Percentiles rank a stretch among this genome's conserved stretches.
Conservation (phyloP, 2,329 filamentous ascomycete species). For the Arthrobotrys sinensis region DNA sequence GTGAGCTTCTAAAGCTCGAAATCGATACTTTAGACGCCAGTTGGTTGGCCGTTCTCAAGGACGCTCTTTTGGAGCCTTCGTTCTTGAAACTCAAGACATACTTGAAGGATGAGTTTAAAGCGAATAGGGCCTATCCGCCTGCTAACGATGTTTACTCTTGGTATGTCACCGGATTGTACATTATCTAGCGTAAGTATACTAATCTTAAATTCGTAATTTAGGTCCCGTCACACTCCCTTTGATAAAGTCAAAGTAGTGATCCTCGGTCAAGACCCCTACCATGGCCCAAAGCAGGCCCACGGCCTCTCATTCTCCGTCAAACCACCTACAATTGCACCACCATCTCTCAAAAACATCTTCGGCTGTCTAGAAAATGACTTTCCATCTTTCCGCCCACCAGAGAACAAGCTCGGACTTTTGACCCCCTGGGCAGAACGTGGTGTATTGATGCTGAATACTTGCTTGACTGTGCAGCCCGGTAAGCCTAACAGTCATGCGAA, state of each 20-base stretch:
- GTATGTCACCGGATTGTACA: slow-evolving; percentile 71
- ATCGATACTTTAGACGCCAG: slow-evolving; percentile 92
- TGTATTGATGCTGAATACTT: slow-evolving; percentile 94
- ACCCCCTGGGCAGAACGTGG: slow-evolving; percentile 95
- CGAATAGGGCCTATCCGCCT: slow-evolving; percentile 87
- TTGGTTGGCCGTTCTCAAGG: slow-evolving; percentile 90
- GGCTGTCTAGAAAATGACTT: slow-evolving; percentile 89
- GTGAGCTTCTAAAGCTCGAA: slow-evolving; percentile 84
- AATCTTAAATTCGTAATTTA: slow-evolving; percentile 66
- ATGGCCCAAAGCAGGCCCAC: slow-evolving; percentile 95
- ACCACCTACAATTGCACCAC: slow-evolving; percentile 87
- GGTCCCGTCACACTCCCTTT: slow-evolving; percentile 94
- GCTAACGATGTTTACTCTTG: slow-evolving; percentile 93
- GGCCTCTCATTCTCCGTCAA: slow-evolving; percentile 96
- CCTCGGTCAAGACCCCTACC: slow-evolving; percentile 96
- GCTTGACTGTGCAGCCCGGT: slow-evolving; percentile 90
- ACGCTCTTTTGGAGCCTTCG: slow-evolving; percentile 82
- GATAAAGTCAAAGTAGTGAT: slow-evolving; percentile 91
- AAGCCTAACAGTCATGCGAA: slow-evolving; percentile 88
- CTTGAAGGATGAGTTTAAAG: slow-evolving; percentile 81
- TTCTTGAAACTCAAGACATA: slow-evolving; percentile 93
- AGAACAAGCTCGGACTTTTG: slow-evolving; percentile 84
- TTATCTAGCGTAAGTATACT: background rate
- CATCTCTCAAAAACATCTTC: slow-evolving; percentile 95
- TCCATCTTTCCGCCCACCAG: slow-evolving; percentile 81